Conservation (phyloP, 805 yeast genomes). For the Torulaspora indica region DNA sequence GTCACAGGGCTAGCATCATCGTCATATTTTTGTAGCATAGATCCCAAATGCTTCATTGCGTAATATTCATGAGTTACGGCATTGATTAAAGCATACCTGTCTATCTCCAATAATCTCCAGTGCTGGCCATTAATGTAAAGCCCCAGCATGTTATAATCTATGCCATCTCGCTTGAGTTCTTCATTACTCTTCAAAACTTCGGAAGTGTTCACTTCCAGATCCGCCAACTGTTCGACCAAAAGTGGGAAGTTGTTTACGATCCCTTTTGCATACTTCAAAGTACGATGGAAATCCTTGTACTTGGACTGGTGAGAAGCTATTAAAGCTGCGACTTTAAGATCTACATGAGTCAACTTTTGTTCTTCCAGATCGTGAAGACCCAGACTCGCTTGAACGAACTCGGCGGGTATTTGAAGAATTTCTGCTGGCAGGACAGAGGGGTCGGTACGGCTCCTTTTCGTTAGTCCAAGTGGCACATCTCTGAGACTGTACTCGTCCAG, state of each 20-base stretch:
- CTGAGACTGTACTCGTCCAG: conserved; percentile 18
- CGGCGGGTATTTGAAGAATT: conserved; percentile 14
- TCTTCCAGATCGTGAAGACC: conserved; percentile 15
- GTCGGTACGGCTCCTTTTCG: conserved; percentile 32
- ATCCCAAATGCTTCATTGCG: conserved; percentile 13
- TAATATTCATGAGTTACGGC: conserved; percentile 23
- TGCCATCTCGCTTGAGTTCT: conserved; percentile 22
- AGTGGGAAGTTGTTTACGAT: conserved; percentile 42
- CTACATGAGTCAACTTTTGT: conserved; percentile 39
- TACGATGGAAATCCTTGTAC: conserved; percentile 35
- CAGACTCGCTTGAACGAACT: conserved; percentile 39
- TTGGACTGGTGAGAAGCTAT: conserved; percentile 39
- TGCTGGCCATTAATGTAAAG: conserved; percentile 34
- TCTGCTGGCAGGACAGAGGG: conserved; percentile 18
- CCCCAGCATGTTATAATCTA: conserved; percentile 33
- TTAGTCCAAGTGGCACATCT: conserved; percentile 33
- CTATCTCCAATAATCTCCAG: conserved; percentile 23
- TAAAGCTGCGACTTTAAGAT: conserved; percentile 64
- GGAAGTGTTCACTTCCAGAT: conserved; percentile 8
- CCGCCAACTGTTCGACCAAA: conserved; percentile 19
- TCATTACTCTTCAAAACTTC: conserved; percentile 18
- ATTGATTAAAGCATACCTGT: conserved; percentile 22
- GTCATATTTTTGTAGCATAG: conserved; percentile 20
- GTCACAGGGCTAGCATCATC: conserved; percentile 21
- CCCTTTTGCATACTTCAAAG: conserved; percentile 34